Evolutionary conservation across 805 yeast species (phyloP), one percentile per base, ranked within the genome.

Genomic region (Wickerhamomyces kurtzmanii): DNA sequence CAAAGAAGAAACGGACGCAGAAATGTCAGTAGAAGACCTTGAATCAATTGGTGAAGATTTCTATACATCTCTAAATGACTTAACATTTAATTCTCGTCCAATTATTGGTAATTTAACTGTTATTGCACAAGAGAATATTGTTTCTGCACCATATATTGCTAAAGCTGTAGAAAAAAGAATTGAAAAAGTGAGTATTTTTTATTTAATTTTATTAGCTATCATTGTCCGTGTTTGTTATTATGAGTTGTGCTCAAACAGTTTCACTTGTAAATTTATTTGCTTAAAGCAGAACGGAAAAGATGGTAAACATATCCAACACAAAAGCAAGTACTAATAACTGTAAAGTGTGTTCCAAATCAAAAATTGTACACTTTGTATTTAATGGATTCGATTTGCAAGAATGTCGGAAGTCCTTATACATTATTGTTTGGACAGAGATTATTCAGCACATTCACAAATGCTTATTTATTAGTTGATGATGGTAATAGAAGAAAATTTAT

Each of bases 381-480:
- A 25, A 55, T 91, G 31, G 97, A 91, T 52, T 86, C 96, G 12
- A 81, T 91, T 26, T 81, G 89, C 56, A 91, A 91, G 53, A 83
- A 78, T 44, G 77, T 84, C 18, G 96, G 96, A 7, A 68, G 76
- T 35, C 96, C 97, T 2, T 91, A 89, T 51, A 82, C 85, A n/a
- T 63, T 75, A 6, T 51, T 82, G 28, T 74, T 91, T 49, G 78
- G 87, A 29, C 64, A 72, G 38, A 75, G 76, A 37, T 57, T 86
- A 26, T 79, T 69, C 55, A 70, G 67, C 39, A 59, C 82, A 4
- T 89, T 80, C 53, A 75, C 81, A 15, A 75, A 72, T 36, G 77
- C 86, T 3, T 91, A 82, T 49, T 67, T 83, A n/a, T 57, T 78
- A 30, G 89, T 83, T 22, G 78, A 75, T 43, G 94, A 84, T 41